Evolutionary conservation across 768 basidiomycete genomes (phyloP).

Genomic region (Sarcodon sp.): DNA sequence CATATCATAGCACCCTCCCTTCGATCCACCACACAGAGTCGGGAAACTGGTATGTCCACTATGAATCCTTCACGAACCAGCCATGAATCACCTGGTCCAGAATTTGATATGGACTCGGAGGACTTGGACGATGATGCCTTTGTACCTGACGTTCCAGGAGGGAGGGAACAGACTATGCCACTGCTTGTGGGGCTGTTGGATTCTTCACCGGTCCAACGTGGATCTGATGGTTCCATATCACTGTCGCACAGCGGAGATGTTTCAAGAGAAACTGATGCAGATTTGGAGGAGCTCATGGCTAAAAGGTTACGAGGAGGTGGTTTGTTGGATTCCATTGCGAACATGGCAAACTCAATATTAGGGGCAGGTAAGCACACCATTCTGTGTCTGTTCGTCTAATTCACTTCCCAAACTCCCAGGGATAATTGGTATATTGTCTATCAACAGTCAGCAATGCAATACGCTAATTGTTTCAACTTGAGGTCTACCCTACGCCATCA

Average conservation of each 20-base stretch:
- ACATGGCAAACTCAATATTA: constrained; percentile 95
- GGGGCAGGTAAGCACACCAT: constrained; percentile 58
- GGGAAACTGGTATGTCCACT: constrained; percentile 64
- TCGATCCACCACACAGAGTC: constrained; percentile 61
- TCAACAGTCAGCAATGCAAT: neutral
- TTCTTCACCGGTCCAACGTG: constrained; percentile 40
- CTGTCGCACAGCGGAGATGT: constrained; percentile 21
- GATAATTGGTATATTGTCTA: constrained; percentile 47
- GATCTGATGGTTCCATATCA: constrained; percentile 42
- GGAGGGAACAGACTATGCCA: constrained; percentile 50
- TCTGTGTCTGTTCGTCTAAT: constrained; percentile 1
- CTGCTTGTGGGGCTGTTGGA: constrained; percentile 74
- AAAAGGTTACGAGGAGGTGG: constrained; percentile 61
- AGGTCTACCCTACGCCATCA: constrained; percentile 91
- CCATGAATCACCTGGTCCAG: constrained; percentile 24
- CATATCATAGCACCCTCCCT: constrained; percentile 57
- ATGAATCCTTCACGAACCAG: neutral
- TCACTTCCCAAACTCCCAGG: constrained; percentile 24
- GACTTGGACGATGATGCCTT: constrained; percentile 48
- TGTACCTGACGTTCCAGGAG: constrained; percentile 18
- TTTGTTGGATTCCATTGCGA: constrained; percentile 68
- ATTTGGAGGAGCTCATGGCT: constrained; percentile 63
- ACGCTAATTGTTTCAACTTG: neutral
- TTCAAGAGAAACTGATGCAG: constrained; percentile 17
- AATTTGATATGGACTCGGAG: constrained; percentile 77